These are phyloP conservation scores for Alternaria burnsii DNA, from an alignment of 2,329 filamentous ascomycete genomes.

Conservation along the genomic window DNA sequence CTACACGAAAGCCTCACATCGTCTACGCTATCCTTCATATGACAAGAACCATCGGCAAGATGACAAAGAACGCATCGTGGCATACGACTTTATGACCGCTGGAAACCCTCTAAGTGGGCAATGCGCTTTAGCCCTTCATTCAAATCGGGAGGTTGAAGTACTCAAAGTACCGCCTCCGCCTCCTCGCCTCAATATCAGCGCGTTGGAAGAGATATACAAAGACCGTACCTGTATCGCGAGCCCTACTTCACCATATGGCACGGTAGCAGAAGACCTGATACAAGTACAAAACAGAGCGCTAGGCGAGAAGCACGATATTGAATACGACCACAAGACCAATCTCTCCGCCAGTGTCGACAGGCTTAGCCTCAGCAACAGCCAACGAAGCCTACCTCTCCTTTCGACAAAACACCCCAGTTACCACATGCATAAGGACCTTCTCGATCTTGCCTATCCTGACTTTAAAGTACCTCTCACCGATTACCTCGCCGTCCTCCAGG, in stretches of 20 bases:
- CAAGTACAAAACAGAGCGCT: constrained; percentile 44
- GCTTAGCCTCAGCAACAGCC: constrained; percentile 44
- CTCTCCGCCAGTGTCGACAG: constrained; percentile 41
- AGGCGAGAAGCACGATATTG: constrained; percentile 38
- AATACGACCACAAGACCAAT: constrained; percentile 30
- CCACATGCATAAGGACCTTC: constrained; percentile 49
- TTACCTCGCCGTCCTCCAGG: constrained; percentile 44
- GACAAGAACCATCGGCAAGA: constrained; percentile 54
- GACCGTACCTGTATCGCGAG: constrained; percentile 43
- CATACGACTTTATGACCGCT: constrained; percentile 68
- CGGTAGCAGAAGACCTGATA: constrained; percentile 46
- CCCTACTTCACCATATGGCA: constrained; percentile 40
- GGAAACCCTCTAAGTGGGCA: constrained; percentile 57
- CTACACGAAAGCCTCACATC: constrained; percentile 56
- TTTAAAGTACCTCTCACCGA: constrained; percentile 46
- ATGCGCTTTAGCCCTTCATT: constrained; percentile 62
- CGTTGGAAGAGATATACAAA: constrained; percentile 54
- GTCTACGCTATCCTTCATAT: constrained; percentile 56
- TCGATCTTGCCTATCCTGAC: constrained; percentile 48
- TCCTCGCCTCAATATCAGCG: constrained; percentile 54
- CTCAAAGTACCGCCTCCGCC: constrained; percentile 57
- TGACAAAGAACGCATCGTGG: constrained; percentile 62
- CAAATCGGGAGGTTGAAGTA: constrained; percentile 61
- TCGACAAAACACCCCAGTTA: constrained; percentile 43
- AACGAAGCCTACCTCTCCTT: constrained; percentile 38